Conservation (phyloP, 2,329 filamentous ascomycete genomes). For the Diaporthe destruens region DNA sequence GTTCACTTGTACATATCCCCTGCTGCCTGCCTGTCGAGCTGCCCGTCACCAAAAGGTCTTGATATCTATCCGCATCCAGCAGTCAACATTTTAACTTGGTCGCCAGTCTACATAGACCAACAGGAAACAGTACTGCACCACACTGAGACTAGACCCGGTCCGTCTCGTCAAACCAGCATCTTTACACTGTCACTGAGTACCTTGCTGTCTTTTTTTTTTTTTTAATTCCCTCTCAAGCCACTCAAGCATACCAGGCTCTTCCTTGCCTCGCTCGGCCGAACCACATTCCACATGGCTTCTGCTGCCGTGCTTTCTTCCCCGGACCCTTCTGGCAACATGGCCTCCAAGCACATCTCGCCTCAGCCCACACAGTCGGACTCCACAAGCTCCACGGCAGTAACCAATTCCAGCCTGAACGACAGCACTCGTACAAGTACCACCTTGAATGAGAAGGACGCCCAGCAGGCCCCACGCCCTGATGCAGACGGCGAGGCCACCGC, state of each 20-base stretch:
- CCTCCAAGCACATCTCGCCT: constrained; percentile 14
- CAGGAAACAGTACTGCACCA: background rate
- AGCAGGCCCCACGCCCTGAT: constrained; percentile 37
- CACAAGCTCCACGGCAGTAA: constrained; percentile 12
- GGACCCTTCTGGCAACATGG: background rate
- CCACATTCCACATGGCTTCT: constrained; percentile 35
- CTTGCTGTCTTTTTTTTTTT: background rate
- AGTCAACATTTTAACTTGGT: background rate
- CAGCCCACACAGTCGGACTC: constrained; percentile 15
- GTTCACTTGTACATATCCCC: background rate
- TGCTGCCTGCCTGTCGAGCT: background rate
- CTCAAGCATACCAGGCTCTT: background rate
- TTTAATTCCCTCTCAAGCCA: background rate
- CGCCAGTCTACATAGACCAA: background rate
- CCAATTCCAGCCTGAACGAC: constrained; percentile 44
- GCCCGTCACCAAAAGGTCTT: background rate
- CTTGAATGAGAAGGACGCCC: constrained; percentile 49
- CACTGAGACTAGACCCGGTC: background rate
- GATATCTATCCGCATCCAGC: background rate
- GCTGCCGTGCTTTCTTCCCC: constrained; percentile 27
- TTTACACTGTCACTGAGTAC: background rate
- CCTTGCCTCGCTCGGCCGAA: background rate
- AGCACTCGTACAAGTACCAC: constrained; percentile 53
- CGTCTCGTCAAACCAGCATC: constrained; percentile 24
- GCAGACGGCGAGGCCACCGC: background rate